Evolutionary conservation across 192 early-diverging fungal species (phyloP).

Genomic region (Phlyctochytrium planicorne): DNA sequence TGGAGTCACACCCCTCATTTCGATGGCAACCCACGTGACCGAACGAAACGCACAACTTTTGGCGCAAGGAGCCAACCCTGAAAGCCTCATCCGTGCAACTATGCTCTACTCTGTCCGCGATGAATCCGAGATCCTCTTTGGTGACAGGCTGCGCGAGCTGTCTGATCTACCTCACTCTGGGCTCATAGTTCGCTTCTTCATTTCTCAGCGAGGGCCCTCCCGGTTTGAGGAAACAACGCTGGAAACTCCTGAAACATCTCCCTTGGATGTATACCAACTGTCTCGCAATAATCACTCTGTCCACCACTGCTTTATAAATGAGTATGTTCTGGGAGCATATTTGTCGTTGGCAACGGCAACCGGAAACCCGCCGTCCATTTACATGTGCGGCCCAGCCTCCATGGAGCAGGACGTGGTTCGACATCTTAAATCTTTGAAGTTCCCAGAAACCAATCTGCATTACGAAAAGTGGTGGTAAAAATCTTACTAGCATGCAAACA

Average conservation of each 20-base stretch:
- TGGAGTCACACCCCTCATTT: neutral
- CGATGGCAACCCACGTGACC: neutral
- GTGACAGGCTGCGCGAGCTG: neutral
- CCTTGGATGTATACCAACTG: no score
- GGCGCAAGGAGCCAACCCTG: neutral
- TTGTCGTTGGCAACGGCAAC: neutral
- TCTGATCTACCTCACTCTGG: neutral
- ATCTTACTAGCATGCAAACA: neutral
- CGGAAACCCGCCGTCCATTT: neutral
- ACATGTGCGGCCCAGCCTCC: neutral
- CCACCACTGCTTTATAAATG: no score
- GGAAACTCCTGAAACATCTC: neutral
- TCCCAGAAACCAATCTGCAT: neutral
- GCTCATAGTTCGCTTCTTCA: neutral
- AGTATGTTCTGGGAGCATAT: neutral
- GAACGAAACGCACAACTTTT: neutral
- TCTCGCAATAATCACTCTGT: no score
- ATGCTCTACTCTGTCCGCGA: neutral
- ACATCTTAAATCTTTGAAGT: neutral
- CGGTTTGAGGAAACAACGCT: neutral
- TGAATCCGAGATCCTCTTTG: neutral
- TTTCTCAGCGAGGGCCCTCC: neutral
- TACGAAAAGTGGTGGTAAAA: neutral
- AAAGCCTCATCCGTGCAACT: neutral
- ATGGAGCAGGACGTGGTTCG: neutral